These are phyloP conservation scores for Exophiala spinifera DNA, from an alignment of 2,329 filamentous ascomycete species.

Conservation along the genomic window DNA sequence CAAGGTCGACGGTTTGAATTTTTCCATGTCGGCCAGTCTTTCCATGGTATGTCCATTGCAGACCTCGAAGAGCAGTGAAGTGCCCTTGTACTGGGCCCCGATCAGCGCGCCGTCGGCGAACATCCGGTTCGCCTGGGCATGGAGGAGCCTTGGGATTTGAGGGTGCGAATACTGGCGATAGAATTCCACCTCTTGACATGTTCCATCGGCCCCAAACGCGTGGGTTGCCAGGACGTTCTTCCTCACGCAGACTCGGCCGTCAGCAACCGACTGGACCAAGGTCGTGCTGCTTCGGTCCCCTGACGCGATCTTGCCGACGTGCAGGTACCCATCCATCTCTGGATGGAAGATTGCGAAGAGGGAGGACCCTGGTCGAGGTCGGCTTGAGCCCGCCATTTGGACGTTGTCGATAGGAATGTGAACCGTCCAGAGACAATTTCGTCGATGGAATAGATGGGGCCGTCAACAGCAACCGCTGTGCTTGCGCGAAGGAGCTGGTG, in stretches of 20 bases:
- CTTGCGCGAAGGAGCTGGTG: too few species aligned
- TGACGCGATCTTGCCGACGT: too few species aligned
- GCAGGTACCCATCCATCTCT: too few species aligned
- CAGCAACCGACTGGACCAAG: conserved; percentile 13
- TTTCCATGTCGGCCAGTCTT: conserved; percentile 1
- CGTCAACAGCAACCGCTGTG: too few species aligned
- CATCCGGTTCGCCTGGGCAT: background rate
- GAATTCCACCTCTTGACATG: conserved; percentile 8
- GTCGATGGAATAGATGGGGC: too few species aligned
- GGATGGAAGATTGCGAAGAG: too few species aligned
- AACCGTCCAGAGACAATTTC: too few species aligned
- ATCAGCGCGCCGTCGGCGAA: background rate
- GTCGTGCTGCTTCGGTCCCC: too few species aligned
- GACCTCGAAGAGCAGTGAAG: conserved; percentile 8
- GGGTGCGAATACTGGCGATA: conserved; percentile 2
- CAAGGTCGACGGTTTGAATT: background rate
- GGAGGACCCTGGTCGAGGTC: too few species aligned
- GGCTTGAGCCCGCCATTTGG: too few species aligned
- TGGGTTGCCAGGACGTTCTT: conserved; percentile 11
- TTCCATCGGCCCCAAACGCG: background rate
- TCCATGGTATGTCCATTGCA: conserved; percentile 18
- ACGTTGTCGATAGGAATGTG: too few species aligned
- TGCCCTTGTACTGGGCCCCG: background rate
- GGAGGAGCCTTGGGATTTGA: conserved; percentile 4
- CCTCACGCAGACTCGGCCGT: conserved; percentile 18